Conservation (phyloP, 2,329 filamentous ascomycete genomes). For the Neofusicoccum sp. region DNA sequence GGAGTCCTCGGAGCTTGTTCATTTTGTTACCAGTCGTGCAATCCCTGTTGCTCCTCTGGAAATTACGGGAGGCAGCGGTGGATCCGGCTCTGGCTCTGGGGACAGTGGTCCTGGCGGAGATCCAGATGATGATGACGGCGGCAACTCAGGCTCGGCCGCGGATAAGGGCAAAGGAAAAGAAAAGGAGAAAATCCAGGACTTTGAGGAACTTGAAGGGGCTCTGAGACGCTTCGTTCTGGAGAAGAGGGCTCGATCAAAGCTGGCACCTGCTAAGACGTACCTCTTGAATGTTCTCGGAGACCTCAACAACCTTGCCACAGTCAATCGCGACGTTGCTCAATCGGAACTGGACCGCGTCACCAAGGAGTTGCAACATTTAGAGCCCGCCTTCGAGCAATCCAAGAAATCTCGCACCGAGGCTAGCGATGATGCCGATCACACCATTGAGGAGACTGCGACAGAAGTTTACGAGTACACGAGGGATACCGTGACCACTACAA, state of each 20-base stretch:
- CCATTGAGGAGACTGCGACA: conserved; percentile 82
- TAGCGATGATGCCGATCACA: conserved; percentile 76
- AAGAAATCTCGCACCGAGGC: conserved; percentile 79
- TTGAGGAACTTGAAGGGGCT: conserved; percentile 85
- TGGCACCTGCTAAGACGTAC: conserved; percentile 94
- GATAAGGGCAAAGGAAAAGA: conserved; percentile 71
- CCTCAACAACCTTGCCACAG: conserved; percentile 76
- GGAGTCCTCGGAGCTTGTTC: conserved; percentile 87
- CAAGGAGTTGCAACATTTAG: conserved; percentile 76
- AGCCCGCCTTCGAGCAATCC: conserved; percentile 82
- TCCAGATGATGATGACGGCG: conserved; percentile 48
- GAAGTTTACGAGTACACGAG: conserved; percentile 86
- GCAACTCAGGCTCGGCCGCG: conserved; percentile 48
- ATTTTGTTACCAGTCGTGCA: conserved; percentile 97
- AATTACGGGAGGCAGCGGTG: conserved; percentile 58
- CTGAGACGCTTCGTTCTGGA: conserved; percentile 91
- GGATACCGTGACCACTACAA: conserved; percentile 72
- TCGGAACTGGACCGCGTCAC: conserved; percentile 82
- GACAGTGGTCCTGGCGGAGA: conserved; percentile 34
- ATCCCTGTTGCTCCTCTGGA: conserved; percentile 72
- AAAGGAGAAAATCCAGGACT: conserved; percentile 83
- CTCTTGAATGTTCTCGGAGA: conserved; percentile 91
- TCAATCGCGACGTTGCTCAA: conserved; percentile 86
- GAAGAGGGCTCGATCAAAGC: conserved; percentile 91
- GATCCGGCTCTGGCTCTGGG: conserved; percentile 35